phyloP scores from a whole-genome alignment of 805 yeast genomes.

The Candida argentea region DNA sequence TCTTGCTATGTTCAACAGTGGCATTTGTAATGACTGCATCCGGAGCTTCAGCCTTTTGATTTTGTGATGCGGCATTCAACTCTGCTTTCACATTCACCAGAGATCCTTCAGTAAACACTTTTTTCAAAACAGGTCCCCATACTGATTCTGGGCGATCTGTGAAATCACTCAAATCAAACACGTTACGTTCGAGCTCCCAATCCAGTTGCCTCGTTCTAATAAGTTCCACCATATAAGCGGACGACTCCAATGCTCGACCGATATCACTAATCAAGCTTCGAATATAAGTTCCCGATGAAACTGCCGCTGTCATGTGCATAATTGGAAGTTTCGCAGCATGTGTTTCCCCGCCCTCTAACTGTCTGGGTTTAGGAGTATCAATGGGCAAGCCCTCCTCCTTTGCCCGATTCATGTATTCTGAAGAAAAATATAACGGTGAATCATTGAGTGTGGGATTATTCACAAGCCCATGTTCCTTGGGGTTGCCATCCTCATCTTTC shows the following conservation, averaged over 20 bases:
- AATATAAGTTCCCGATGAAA: constrained; percentile 92
- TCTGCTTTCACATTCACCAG: constrained; percentile 16
- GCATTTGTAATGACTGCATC: too few relatives aligned
- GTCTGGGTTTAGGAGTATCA: constrained; percentile 27
- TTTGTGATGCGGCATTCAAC: too few relatives aligned
- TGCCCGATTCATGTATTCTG: constrained; percentile 38
- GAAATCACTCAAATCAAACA: constrained; percentile 59
- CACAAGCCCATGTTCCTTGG: constrained; percentile 34
- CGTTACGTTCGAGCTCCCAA: constrained; percentile 69
- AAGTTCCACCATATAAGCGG: constrained; percentile 83
- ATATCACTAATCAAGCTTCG: constrained; percentile 83
- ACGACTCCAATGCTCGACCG: constrained; percentile 69
- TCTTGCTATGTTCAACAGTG: constrained; percentile 1
- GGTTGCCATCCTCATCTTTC: constrained; percentile 38
- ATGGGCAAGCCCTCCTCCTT: constrained; percentile 30
- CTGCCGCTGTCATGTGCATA: constrained; percentile 64
- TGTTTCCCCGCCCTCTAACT: constrained; percentile 25
- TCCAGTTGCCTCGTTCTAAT: constrained; percentile 69
- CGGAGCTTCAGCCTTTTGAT: too few relatives aligned
- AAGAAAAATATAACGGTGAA: constrained; percentile 50
- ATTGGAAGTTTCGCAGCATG: constrained; percentile 51
- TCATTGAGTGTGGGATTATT: constrained; percentile 50
- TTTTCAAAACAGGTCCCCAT: constrained; percentile 60
- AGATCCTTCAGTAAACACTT: constrained; percentile 36
- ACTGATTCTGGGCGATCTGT: constrained; percentile 45